Evolutionary conservation across 2,329 filamentous ascomycete genomes (phyloP).

Genomic region (Cladosporium sp.): DNA sequence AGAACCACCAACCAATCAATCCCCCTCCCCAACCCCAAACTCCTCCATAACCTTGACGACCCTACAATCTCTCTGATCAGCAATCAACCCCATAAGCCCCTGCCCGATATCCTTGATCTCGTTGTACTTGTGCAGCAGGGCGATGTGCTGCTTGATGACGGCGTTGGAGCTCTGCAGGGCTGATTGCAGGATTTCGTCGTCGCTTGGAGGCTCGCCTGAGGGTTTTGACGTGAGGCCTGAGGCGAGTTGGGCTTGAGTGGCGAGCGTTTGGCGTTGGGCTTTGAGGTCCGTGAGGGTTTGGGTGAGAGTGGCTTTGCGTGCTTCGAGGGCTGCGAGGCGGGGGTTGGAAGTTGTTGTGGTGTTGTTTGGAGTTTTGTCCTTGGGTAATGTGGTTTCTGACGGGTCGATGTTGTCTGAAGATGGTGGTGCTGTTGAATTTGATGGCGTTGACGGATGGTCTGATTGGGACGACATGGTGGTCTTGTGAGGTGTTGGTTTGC

Average conservation of each 20-base stretch:
- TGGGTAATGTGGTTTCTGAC: background rate
- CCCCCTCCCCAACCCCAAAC: constrained; percentile 41
- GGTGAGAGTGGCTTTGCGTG: constrained; percentile 40
- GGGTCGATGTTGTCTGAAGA: background rate
- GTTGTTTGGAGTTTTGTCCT: background rate
- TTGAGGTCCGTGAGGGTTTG: constrained; percentile 45
- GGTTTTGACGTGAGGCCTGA: constrained; percentile 25
- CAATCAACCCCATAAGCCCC: constrained; percentile 63
- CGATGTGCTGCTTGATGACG: constrained; percentile 61
- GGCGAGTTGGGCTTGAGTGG: constrained; percentile 25
- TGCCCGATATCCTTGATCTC: constrained; percentile 66
- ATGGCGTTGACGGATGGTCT: background rate
- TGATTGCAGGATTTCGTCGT: constrained; percentile 22
- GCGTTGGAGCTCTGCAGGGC: constrained; percentile 43
- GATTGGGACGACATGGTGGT: constrained; percentile 7
- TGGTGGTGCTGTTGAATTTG: constrained; percentile 1
- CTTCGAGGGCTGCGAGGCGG: constrained; percentile 17
- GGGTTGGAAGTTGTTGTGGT: background rate
- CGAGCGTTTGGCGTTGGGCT: constrained; percentile 36
- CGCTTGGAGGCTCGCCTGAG: constrained; percentile 14
- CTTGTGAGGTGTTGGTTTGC: too few species aligned
- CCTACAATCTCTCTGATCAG: constrained; percentile 58
- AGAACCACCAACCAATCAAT: constrained; percentile 37
- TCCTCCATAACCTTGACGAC: constrained; percentile 48
- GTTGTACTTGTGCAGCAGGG: constrained; percentile 64